Conservation (phyloP, 2,329 filamentous ascomycete species). For the Metarhizium anisopliae region DNA sequence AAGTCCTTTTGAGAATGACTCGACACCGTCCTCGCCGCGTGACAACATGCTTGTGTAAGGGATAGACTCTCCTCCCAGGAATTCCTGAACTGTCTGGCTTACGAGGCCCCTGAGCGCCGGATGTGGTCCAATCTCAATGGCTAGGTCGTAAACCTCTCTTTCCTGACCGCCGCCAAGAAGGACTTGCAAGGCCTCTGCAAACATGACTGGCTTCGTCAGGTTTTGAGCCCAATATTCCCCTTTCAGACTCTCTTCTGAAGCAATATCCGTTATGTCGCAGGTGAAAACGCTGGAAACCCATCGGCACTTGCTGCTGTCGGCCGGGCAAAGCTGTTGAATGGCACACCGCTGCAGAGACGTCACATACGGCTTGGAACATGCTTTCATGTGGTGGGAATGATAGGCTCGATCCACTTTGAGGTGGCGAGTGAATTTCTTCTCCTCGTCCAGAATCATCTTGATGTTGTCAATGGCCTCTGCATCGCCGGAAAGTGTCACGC, state of each 20-base stretch:
- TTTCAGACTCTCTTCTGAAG: slow-evolving; percentile 16
- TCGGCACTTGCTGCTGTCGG: background rate
- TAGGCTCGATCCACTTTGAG: slow-evolving; percentile 31
- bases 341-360: background rate
- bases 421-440: slow-evolving; percentile 17
- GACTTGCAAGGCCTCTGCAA: slow-evolving; percentile 9
- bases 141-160: slow-evolving; percentile 1
- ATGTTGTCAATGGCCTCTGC: slow-evolving; percentile 16
- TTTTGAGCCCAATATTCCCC: slow-evolving; percentile 9
- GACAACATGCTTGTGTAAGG: background rate
- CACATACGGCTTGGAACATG: slow-evolving; percentile 10
- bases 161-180: slow-evolving; percentile 1
- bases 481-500: slow-evolving; percentile 22
- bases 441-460: slow-evolving; percentile 12
- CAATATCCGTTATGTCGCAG: background rate
- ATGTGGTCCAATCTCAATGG: slow-evolving; percentile 26
- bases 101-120: slow-evolving; percentile 34
- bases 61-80: background rate
- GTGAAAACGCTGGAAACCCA: background rate
- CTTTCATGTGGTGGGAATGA: slow-evolving; percentile 29
- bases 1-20: background rate
- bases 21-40: background rate
- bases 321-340: background rate
- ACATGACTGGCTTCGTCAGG: slow-evolving; percentile 13
- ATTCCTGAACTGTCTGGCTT: slow-evolving; percentile 7